Evolutionary conservation across 306 rosid species (phyloP).

Genomic region (Sechiopsis laciniata): DNA sequence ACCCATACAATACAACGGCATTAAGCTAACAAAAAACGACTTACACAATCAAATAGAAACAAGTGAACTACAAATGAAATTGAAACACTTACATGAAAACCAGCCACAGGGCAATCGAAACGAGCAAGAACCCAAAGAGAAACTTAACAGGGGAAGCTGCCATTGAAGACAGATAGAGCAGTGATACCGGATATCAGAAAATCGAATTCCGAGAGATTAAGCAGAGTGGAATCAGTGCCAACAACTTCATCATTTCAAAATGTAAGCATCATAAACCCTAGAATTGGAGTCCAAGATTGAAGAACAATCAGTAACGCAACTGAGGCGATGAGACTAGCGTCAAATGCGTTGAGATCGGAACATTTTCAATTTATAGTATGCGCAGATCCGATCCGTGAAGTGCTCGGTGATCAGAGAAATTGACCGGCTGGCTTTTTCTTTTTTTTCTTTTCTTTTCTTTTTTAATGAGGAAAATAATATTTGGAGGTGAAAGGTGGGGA

Average conservation of each 20-base stretch:
- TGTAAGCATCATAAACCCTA: constrained; percentile 40
- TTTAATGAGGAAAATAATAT: constrained; percentile 10
- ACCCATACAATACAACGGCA: constrained; percentile 6
- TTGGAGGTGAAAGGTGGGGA: constrained; percentile 13
- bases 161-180: constrained; percentile 36
- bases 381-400: constrained; percentile 78
- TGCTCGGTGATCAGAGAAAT: constrained; percentile 36
- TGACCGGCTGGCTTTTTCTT: constrained; percentile 1
- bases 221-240: constrained; percentile 29
- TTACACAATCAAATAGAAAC: not conserved
- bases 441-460: not conserved
- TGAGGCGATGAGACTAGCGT: constrained; percentile 15
- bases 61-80: constrained; percentile 6
- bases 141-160: constrained; percentile 82
- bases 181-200: constrained; percentile 32
- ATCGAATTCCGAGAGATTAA: constrained; percentile 36
- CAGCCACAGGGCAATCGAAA: constrained; percentile 73
- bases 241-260: constrained; percentile 32
- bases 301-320: constrained; percentile 9
- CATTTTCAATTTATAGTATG: constrained; percentile 18
- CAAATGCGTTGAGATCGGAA: constrained; percentile 53
- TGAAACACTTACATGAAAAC: constrained; percentile 61
- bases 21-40: not conserved
- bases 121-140: constrained; percentile 68
- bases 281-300: constrained; percentile 17